Base-by-base conservation (phyloP, 129 eudicot genomes). In the Silybum marianum region DNA sequence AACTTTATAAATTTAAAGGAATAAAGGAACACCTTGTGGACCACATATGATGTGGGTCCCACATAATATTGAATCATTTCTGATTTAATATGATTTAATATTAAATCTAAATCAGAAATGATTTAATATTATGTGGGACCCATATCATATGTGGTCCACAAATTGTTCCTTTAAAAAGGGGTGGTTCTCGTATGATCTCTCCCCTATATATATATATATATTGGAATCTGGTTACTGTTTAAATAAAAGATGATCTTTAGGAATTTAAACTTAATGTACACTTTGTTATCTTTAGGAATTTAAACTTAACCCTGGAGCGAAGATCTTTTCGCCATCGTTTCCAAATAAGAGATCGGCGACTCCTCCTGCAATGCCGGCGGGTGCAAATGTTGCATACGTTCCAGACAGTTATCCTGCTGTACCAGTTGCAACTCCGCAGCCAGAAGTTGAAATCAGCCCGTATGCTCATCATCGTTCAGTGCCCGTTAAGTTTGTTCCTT, bases 261-360 rank as follows among this genome's bases (percentile, higher is more conserved):
- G n/a, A 7, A 6, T 44, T 1, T 60, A 44, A 11, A 39, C 44
- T 9, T 66, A 40, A 40, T 32, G 54, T 18, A 3, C 24, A 44
- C 66, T 66, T 68, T 69, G 30, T 32, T 32, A 32, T 58, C 39
- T 74, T 51, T 60, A 91, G 98, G 97, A 89, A 77, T 91, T 84
- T 68, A 94, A 91, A 88, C 97, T 91, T 84, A 94, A 94, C 74
- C 97, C 97, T 39, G 89, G 90, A 75, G 99, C 99, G 72, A 90
- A 95, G 75, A 78, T 73, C 19, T 95, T 95, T 78, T 92, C 91
- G 44, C 99, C 99, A 34, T 91, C 97, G 7, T 69, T 77, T 85
- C 77, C 83, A 39, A 87, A 85, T 74, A 85, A 86, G 62, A 91
- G 90, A 88, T 79, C 90, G 42, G 84, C 80, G 19, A 82, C 95